Conservation (phyloP, 108 stramenopile genomes). For the Seminavis robusta region DNA sequence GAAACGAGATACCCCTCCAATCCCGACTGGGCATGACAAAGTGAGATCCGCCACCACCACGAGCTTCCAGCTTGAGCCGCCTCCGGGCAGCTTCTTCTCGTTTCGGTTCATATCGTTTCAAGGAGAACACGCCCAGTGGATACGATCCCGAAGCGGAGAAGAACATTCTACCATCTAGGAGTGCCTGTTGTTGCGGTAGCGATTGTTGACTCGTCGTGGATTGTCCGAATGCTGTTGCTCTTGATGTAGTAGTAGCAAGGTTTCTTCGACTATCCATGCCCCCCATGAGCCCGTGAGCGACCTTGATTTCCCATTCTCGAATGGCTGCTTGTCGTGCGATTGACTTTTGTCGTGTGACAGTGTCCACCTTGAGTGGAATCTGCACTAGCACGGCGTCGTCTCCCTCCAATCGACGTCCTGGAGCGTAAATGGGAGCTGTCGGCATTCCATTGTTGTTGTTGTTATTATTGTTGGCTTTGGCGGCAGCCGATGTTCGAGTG, state of each 20-base stretch:
- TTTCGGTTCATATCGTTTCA: slow-evolving; percentile 81
- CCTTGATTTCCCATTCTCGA: slow-evolving; percentile 70
- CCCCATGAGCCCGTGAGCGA: slow-evolving; percentile 47
- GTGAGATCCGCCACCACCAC: slow-evolving; percentile 81
- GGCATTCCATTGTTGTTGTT: background rate
- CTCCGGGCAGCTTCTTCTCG: slow-evolving; percentile 75
- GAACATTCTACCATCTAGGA: slow-evolving; percentile 79
- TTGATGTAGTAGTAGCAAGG: background rate
- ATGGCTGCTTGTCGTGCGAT: slow-evolving; percentile 65
- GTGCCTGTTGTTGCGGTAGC: slow-evolving; percentile 19
- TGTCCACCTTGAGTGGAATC: slow-evolving; percentile 35
- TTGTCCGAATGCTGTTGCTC: slow-evolving; percentile 4
- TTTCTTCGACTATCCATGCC: background rate
- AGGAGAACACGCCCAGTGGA: slow-evolving; percentile 67
- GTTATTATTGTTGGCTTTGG: slow-evolving; percentile 11
- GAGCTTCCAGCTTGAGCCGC: slow-evolving; percentile 79
- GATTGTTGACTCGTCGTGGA: slow-evolving; percentile 1
- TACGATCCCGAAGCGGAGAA: slow-evolving; percentile 68
- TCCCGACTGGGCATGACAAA: slow-evolving; percentile 81
- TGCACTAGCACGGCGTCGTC: slow-evolving; percentile 48
- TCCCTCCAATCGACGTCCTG: slow-evolving; percentile 77
- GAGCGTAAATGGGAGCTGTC: slow-evolving; percentile 25
- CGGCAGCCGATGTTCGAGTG: too few species aligned
- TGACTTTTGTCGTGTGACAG: slow-evolving; percentile 38
- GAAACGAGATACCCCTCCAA: slow-evolving; percentile 83